Base-by-base conservation (phyloP, 2,329 filamentous ascomycete species). In the Sclerotinia trifoliorum region DNA sequence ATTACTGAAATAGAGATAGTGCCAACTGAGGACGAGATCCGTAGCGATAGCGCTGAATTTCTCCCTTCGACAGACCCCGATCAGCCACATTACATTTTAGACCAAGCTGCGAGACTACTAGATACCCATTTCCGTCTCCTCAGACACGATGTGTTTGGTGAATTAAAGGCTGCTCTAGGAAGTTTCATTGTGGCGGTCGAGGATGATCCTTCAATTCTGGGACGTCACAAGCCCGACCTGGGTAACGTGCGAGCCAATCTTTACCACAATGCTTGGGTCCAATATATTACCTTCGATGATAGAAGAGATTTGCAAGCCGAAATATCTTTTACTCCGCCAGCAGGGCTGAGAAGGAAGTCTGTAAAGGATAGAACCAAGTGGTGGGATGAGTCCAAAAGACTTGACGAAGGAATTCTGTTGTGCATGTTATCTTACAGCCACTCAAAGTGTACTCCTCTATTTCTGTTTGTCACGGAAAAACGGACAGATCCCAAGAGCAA, bases 61-160 rank as follows among this genome's bases (percentile, higher is more conserved):
- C 75, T 75, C 4, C 65, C 68, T 17, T 71, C 70, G 13, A 56
- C 71, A 13, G 68, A 71, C 19, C 69, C 60, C 26, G 44, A 69
- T 46, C 49, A 67, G 44, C 57, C 57, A 19, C 57, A 67, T 8
- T 67, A 46, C 7, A 19, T 67, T 21, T 15, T 4, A 2, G 48
- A 66, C 24, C 56, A 29, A 13, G 55, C 21, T 17, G 46, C 65
- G 32, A 35, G 65, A 24, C 48, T 51, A 3, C n/a, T 66, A 15
- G 65, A 66, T 66, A 65, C 62, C 11, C 74, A 75, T 2, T 77
- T 77, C 55, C 71, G 74, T 3, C 66, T 76, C 19, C 70, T 78
- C 58, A 70, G 77, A 3, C 76, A 78, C 83, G 85, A 88, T 70
- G 85, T 82, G 0, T 78, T 87, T 2, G 83, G 83, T 0, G 81